Percentiles rank a stretch among this genome's conserved stretches.
Conservation (phyloP, 352 stramenopile species). For the Globisporangium mamillatum region DNA sequence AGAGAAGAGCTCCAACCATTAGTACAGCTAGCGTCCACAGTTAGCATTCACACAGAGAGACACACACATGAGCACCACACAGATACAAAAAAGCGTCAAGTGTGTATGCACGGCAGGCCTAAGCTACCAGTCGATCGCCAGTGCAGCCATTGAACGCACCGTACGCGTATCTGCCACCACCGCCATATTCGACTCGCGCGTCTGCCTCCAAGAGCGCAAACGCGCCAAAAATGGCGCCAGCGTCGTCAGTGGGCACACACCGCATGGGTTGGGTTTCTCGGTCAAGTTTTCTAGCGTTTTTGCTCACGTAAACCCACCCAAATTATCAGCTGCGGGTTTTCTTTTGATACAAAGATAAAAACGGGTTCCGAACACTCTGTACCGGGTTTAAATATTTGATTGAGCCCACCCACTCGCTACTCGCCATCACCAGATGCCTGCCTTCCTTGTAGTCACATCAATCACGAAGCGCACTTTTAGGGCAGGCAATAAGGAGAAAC, state of each 20-base stretch:
- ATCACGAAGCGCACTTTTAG: neutral
- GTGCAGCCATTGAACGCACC: slow-evolving; percentile 14
- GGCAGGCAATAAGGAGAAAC: neutral
- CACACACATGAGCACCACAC: neutral
- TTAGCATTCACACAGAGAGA: neutral
- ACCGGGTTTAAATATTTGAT: neutral
- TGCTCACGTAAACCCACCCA: neutral
- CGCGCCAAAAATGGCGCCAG: neutral
- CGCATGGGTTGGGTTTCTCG: neutral
- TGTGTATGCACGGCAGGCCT: neutral
- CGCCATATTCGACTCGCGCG: slow-evolving; percentile 9
- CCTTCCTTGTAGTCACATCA: neutral
- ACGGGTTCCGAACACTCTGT: too few species aligned
- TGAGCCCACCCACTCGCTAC: neutral
- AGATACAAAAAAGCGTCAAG: neutral
- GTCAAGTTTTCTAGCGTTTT: neutral
- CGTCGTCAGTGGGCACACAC: neutral
- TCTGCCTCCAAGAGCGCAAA: slow-evolving; percentile 4
- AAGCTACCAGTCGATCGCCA: neutral
- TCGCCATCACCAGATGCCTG: neutral
- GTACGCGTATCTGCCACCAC: slow-evolving; percentile 26
- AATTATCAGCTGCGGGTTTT: neutral
- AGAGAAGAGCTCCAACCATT: neutral
- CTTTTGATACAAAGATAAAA: neutral
- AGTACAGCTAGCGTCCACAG: neutral